These are phyloP conservation scores for Podaxis rugospora DNA, from an alignment of 768 basidiomycete species.

Conservation along the genomic window DNA sequence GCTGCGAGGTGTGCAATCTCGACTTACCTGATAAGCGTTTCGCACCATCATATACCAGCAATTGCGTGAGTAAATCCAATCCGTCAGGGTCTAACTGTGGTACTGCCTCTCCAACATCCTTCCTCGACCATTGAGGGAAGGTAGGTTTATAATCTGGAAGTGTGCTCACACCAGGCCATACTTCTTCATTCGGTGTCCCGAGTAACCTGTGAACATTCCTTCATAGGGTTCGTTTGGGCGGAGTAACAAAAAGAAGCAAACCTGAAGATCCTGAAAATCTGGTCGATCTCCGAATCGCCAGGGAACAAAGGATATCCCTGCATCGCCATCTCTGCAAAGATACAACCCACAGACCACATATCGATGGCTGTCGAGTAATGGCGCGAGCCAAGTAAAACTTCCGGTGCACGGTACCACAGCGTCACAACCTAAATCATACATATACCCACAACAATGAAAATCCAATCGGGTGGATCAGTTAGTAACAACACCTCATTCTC, in stretches of 20 bases:
- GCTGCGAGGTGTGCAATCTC: not conserved
- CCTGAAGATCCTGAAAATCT: slow-evolving; percentile 99
- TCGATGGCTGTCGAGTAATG: slow-evolving; percentile 98
- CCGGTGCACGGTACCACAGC: slow-evolving; percentile 98
- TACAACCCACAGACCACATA: slow-evolving; percentile 99
- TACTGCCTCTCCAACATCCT: slow-evolving; percentile 65
- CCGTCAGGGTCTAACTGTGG: slow-evolving; percentile 71
- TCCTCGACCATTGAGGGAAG: slow-evolving; percentile 91
- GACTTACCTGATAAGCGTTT: slow-evolving; percentile 85
- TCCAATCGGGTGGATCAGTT: no score
- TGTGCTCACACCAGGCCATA: slow-evolving; percentile 85
- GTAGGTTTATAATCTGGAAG: slow-evolving; percentile 95
- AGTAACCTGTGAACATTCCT: slow-evolving; percentile 56
- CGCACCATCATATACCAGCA: slow-evolving; percentile 83
- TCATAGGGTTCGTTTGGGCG: not conserved
- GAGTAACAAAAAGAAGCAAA: slow-evolving; percentile 26
- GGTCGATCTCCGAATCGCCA: slow-evolving; percentile 99
- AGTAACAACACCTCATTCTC: not conserved
- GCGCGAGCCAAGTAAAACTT: slow-evolving; percentile 91
- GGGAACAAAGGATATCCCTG: slow-evolving; percentile 88
- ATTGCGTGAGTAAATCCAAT: slow-evolving; percentile 72
- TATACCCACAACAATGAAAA: no score
- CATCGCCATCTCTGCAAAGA: slow-evolving; percentile 99
- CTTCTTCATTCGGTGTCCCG: slow-evolving; percentile 88
- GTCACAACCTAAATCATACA: slow-evolving; percentile 78